Evolutionary conservation across 805 yeast genomes (phyloP).

Genomic region (Lipomyces spencermartinsiae): DNA sequence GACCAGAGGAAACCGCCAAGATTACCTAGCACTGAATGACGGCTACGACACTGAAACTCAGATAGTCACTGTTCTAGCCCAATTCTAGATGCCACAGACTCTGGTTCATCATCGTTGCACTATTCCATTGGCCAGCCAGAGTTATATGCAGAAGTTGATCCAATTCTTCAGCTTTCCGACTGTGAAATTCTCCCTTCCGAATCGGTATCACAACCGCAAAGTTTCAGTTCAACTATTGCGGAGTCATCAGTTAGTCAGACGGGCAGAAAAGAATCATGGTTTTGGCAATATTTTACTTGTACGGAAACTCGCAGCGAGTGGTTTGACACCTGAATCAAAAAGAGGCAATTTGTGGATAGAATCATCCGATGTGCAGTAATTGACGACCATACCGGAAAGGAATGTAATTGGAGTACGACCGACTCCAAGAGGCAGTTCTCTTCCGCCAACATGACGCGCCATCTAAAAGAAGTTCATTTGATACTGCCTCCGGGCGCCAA

Average conservation of each 20-base stretch:
- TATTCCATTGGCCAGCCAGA: background rate
- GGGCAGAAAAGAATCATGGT: slow-evolving; percentile 2
- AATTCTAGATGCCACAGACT: too few relatives aligned
- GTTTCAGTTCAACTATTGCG: background rate
- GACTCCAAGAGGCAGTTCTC: slow-evolving; percentile 3
- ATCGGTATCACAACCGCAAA: slow-evolving; percentile 2
- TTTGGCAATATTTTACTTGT: background rate
- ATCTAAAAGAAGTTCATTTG: slow-evolving; percentile 1
- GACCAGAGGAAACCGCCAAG: too few relatives aligned
- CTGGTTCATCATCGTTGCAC: background rate
- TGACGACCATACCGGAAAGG: background rate
- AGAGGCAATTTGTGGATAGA: background rate
- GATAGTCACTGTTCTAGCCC: too few relatives aligned
- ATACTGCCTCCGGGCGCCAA: background rate
- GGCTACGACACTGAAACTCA: too few relatives aligned
- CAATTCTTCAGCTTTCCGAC: slow-evolving; percentile 6
- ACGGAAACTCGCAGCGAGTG: slow-evolving; percentile 7
- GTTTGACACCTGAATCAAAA: slow-evolving; percentile 1
- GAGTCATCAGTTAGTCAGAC: slow-evolving; percentile 3
- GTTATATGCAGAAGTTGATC: background rate
- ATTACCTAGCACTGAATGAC: too few relatives aligned
- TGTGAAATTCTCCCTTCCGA: slow-evolving; percentile 9
- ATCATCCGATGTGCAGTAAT: background rate
- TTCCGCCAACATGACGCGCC: background rate
- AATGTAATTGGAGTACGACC: slow-evolving; percentile 2